Conservation (phyloP, 805 yeast genomes). For the Brettanomyces nanus region DNA sequence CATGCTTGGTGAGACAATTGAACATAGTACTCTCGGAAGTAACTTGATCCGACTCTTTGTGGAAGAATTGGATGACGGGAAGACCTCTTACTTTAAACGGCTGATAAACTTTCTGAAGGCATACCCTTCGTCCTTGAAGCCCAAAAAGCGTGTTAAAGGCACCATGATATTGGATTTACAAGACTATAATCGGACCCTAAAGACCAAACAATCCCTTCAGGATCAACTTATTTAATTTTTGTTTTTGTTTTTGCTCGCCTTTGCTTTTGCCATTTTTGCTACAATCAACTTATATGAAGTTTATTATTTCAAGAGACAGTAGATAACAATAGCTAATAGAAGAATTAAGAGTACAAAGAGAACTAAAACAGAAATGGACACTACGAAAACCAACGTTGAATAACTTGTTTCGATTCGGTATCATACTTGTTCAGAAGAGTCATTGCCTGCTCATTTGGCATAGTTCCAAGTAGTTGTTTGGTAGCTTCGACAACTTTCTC, state of each 20-base stretch:
- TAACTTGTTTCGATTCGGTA: constrained; percentile 49
- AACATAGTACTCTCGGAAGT: constrained; percentile 19
- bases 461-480: constrained; percentile 50
- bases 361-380: too few relatives aligned
- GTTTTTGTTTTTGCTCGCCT: too few relatives aligned
- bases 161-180: constrained; percentile 15
- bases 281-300: too few relatives aligned
- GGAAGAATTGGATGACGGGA: constrained; percentile 27
- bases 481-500: constrained; percentile 53
- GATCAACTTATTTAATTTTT: too few relatives aligned
- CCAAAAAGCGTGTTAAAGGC: constrained; percentile 25
- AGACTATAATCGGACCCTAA: background rate
- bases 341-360: background rate
- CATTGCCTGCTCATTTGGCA: constrained; percentile 68
- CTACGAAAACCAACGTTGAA: constrained; percentile 25
- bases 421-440: constrained; percentile 54
- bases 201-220: too few relatives aligned
- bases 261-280: too few relatives aligned
- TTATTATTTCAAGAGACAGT: too few relatives aligned
- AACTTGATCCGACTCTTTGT: constrained; percentile 26
- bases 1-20: constrained; percentile 12
- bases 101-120: constrained; percentile 20
- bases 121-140: constrained; percentile 27
- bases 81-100: constrained; percentile 19
- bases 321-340: too few relatives aligned